Evolutionary conservation across 1,284 basidiomycete species (phyloP).

Genomic region (Papiliotrema nemorosa): DNA sequence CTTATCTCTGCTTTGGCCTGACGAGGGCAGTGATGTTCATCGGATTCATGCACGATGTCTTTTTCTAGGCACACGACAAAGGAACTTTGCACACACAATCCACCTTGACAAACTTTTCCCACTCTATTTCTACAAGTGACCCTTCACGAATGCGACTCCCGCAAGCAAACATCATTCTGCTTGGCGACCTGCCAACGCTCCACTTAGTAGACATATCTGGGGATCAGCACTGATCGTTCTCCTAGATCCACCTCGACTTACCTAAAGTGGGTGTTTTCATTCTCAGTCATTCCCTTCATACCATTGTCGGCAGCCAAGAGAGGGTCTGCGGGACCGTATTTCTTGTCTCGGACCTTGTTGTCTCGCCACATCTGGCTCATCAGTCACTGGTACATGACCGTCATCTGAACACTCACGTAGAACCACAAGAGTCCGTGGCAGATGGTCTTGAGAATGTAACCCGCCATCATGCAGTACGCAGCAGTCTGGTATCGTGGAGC

Average conservation of each 20-base stretch:
- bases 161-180: too few species aligned
- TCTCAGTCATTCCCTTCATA: conserved; percentile 42
- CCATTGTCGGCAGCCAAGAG: conserved; percentile 36
- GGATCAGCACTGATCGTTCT: not conserved
- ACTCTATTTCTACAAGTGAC: too few species aligned
- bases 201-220: not conserved
- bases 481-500: conserved; percentile 40
- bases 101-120: too few species aligned
- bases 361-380: conserved; percentile 27
- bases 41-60: too few species aligned
- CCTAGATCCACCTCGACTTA: conserved; percentile 11
- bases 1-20: too few species aligned
- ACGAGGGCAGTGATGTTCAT: too few species aligned
- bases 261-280: conserved; percentile 37
- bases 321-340: conserved; percentile 34
- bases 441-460: conserved; percentile 31
- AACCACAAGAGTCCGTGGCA: conserved; percentile 21
- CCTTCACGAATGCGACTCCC: too few species aligned
- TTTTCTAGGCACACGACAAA: too few species aligned
- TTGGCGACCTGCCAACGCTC: too few species aligned
- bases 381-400: not conserved
- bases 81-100: too few species aligned
- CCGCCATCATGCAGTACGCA: conserved; percentile 39
- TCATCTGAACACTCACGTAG: conserved; percentile 18
- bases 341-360: conserved; percentile 37